Conservation (phyloP, 139 green algal species). For the Raphidocelis subcapitata region DNA sequence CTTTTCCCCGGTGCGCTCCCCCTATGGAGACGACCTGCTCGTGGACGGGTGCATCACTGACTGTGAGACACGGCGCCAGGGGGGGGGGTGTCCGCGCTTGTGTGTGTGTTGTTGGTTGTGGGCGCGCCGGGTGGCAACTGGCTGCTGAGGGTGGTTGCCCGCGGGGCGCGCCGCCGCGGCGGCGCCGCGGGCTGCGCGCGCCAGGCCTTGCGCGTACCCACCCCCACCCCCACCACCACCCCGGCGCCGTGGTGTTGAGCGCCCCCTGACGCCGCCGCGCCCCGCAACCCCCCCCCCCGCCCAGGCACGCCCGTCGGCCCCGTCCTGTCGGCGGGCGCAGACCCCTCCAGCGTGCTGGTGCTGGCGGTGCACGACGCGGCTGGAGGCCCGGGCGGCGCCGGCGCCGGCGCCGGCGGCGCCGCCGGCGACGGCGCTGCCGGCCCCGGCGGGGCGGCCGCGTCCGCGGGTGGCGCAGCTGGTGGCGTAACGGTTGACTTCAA, state of each 20-base stretch:
- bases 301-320: no score
- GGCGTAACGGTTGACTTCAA: background rate
- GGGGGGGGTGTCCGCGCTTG: no score
- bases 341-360: slow-evolving; percentile 7
- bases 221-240: no score
- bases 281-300: no score
- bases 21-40: slow-evolving; percentile 12
- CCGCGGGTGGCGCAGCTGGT: background rate
- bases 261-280: no score
- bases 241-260: no score
- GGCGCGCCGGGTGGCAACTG: no score
- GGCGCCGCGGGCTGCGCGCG: no score
- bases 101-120: no score
- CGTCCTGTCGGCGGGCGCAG: background rate
- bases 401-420: background rate
- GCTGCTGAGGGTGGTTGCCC: no score
- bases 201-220: no score
- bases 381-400: background rate
- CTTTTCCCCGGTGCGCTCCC: slow-evolving; percentile 6
- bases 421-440: background rate
- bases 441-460: background rate
- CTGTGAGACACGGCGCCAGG: background rate
- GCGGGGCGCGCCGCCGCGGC: no score
- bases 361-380: slow-evolving; percentile 21
- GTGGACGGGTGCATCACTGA: slow-evolving; percentile 31